Evolutionary conservation across 2,329 filamentous ascomycete species (phyloP), one percentile per base, ranked within the genome.

Genomic region (Zymoseptoria tritici): DNA sequence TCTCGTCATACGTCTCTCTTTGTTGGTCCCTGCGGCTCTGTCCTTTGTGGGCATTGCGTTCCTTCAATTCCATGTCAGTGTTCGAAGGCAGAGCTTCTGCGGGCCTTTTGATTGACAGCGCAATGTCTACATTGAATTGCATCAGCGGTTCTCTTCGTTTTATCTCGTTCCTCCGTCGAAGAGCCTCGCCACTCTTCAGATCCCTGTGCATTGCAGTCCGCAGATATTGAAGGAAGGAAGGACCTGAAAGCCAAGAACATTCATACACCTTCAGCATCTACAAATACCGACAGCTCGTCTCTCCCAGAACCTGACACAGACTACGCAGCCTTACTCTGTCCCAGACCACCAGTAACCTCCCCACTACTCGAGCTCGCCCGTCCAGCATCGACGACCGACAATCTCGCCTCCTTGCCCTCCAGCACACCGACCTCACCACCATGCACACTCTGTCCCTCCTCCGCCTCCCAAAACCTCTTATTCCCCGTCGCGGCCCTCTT

Each of bases 401-500:
- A 53, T 21, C 29, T 29, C 52, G 29, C 29, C 52, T 31, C 52
- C 36, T 58, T 55, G 21, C 57, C 20, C 11, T 50, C 57, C 20
- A 49, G 20, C 4, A 22, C 55, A 13, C 54, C 36, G 1, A 16
- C 36, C 13, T 46, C 29, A 9, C 54, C 50, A 2, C 54, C n/a
- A 20, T 49, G 50, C 5, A 52, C 54, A 36, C 31, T 26, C 7
- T 66, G 64, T 13, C 65, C 67, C 19, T 68, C 67, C 22, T 69
- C 54, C 2, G 57, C 72, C 46, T 79, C 79, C 88, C 89, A 91
- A 71, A 92, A 92, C 66, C 88, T 82, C 75, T 81, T 87, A 78
- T 90, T 88, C 26, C 90, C 90, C 46, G 76, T 76, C 0, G 75
- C 71, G 4, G 87, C 76, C 29, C 90, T 82, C 59, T 80, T 77